Percentiles rank a stretch among this genome's conserved stretches.
These are phyloP conservation scores for Suhomyces kilbournensis DNA, from an alignment of 805 yeast species.

Conservation along the genomic window DNA sequence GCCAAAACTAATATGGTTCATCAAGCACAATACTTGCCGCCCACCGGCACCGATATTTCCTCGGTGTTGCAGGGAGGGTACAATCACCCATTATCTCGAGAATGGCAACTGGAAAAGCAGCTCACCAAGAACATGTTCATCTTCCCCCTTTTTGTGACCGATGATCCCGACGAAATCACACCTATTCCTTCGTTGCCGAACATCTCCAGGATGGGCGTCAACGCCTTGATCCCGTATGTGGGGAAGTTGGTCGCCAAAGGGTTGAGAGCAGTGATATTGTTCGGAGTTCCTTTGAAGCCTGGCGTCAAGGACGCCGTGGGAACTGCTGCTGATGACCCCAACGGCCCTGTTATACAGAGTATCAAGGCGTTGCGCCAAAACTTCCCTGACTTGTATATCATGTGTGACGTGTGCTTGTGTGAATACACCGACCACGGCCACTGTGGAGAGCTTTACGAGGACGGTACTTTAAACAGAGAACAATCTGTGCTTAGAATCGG, in stretches of 20 bases:
- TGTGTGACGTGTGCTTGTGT: slow-evolving; percentile 95
- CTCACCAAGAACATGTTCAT: slow-evolving; percentile 86
- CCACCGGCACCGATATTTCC: slow-evolving; percentile 57
- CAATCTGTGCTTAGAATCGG: slow-evolving; percentile 78
- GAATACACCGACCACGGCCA: slow-evolving; percentile 98
- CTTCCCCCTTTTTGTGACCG: slow-evolving; percentile 86
- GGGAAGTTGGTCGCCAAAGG: slow-evolving; percentile 73
- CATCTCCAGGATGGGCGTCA: slow-evolving; percentile 83
- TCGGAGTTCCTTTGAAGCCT: slow-evolving; percentile 82
- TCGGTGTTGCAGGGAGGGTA: slow-evolving; percentile 92
- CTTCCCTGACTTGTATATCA: slow-evolving; percentile 81
- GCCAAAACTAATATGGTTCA: slow-evolving; percentile 46
- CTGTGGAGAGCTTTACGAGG: slow-evolving; percentile 87
- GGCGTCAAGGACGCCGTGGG: slow-evolving; percentile 80
- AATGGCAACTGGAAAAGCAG: slow-evolving; percentile 88
- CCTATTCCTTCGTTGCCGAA: slow-evolving; percentile 78
- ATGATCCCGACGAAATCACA: slow-evolving; percentile 74
- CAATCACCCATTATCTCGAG: slow-evolving; percentile 82
- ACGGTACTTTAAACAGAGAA: slow-evolving; percentile 78
- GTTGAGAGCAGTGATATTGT: slow-evolving; percentile 76
- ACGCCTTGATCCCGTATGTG: slow-evolving; percentile 72
- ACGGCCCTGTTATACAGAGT: slow-evolving; percentile 88
- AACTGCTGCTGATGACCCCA: slow-evolving; percentile 90
- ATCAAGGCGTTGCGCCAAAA: slow-evolving; percentile 58
- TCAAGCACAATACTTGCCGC: slow-evolving; percentile 65